phyloP scores from a whole-genome alignment of 495 filamentous ascomycete genomes.

The Lindgomyces ingoldianus region DNA sequence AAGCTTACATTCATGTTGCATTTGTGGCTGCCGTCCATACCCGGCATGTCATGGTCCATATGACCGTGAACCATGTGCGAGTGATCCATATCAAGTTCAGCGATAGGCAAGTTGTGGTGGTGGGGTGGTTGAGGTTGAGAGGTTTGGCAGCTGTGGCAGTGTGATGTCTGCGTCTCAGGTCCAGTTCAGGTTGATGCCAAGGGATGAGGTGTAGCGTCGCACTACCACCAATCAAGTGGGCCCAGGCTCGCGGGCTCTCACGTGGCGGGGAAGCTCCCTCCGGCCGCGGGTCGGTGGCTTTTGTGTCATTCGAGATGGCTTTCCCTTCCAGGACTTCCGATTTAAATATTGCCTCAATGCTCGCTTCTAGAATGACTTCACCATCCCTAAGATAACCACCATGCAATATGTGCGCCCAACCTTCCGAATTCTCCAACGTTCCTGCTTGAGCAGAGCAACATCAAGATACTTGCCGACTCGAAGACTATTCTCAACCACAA shows the following conservation, averaged over 20 bases:
- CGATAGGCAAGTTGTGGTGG: no score
- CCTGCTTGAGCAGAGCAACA: neutral
- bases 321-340: neutral
- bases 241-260: no score
- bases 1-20: conserved; percentile 80
- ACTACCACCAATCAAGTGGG: no score
- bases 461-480: neutral
- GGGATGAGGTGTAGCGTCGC: neutral
- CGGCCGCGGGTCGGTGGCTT: neutral
- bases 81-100: conserved; percentile 33
- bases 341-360: neutral
- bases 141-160: neutral
- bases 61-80: conserved; percentile 56
- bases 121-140: neutral
- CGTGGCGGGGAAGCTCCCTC: conserved; percentile 5
- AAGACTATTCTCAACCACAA: conserved; percentile 20
- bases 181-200: neutral
- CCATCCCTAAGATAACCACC: neutral
- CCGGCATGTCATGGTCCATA: conserved; percentile 50
- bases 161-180: neutral
- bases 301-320: neutral
- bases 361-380: neutral
- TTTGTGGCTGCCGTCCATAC: conserved; percentile 46
- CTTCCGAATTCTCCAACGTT: neutral
- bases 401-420: conserved; percentile 19